Percentiles rank a stretch among this genome's conserved stretches.
phyloP scores from a whole-genome alignment of 805 yeast species.

The Candida silvatica region DNA sequence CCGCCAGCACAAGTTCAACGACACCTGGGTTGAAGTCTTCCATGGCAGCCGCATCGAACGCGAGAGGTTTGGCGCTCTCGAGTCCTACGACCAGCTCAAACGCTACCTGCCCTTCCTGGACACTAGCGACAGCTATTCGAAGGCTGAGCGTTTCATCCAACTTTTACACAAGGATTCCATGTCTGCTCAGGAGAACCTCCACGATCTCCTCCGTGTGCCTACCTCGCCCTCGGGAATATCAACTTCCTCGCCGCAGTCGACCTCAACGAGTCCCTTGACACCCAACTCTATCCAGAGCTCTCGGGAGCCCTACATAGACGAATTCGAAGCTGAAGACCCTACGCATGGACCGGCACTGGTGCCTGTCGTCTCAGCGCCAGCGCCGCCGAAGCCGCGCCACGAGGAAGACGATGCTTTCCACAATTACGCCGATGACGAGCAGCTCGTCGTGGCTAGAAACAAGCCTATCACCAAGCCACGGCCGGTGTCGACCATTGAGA shows the following conservation, averaged over 20 bases:
- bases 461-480: constrained; percentile 16
- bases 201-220: not conserved
- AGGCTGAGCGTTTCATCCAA: constrained; percentile 51
- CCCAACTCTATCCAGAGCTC: no score
- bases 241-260: constrained; percentile 1
- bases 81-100: constrained; percentile 47
- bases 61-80: constrained; percentile 53
- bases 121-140: constrained; percentile 34
- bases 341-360: no score
- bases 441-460: not conserved
- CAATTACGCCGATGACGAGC: constrained; percentile 5
- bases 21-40: constrained; percentile 66
- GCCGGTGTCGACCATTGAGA: constrained; percentile 31
- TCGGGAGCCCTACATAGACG: no score
- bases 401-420: not conserved
- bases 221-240: not conserved
- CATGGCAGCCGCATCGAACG: constrained; percentile 49
- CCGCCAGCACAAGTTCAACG: constrained; percentile 46
- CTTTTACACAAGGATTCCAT: constrained; percentile 38
- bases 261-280: no score
- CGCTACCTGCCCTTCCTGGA: constrained; percentile 28
- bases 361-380: constrained; percentile 29
- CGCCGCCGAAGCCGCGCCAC: constrained; percentile 2
- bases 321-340: no score
- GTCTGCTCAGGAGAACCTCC: no score